A percentile compares a stretch with the other conserved stretches of the same genome.
phyloP scores from a whole-genome alignment of 179 eudicot species.

The Beta corolliflora region DNA sequence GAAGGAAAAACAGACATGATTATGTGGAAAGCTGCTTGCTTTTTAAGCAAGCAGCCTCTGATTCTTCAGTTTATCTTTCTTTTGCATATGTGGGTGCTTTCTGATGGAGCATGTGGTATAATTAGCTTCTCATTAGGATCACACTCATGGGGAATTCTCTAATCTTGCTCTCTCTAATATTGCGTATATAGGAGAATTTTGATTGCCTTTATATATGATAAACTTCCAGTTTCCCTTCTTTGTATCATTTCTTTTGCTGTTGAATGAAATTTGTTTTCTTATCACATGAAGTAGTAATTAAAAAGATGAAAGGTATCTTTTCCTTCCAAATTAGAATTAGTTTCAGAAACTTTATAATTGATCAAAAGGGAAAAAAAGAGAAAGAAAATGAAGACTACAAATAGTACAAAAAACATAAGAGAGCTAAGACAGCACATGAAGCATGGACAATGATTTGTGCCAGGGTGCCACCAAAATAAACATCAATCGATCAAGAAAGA shows the following conservation, averaged over 20 bases:
- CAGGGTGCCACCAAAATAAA: neutral
- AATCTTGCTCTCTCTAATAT: neutral
- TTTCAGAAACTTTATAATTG: neutral
- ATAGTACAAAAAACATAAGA: neutral
- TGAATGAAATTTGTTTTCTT: neutral
- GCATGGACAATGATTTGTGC: neutral
- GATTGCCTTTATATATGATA: neutral
- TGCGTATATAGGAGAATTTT: neutral
- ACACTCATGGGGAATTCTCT: neutral
- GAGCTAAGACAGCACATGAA: neutral
- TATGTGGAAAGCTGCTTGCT: neutral
- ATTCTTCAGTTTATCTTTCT: neutral
- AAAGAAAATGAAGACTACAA: neutral
- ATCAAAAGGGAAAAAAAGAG: neutral
- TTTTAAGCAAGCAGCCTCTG: too few relatives aligned
- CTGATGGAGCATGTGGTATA: neutral
- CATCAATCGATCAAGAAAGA: neutral
- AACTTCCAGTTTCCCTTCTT: neutral
- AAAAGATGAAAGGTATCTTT: neutral
- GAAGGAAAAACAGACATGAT: neutral
- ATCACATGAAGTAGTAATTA: neutral
- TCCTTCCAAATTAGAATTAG: neutral
- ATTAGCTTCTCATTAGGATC: neutral
- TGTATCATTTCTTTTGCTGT: neutral
- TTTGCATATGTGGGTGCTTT: neutral